phyloP scores from a whole-genome alignment of 768 basidiomycete species.

The Suillus fuscotomentosus region DNA sequence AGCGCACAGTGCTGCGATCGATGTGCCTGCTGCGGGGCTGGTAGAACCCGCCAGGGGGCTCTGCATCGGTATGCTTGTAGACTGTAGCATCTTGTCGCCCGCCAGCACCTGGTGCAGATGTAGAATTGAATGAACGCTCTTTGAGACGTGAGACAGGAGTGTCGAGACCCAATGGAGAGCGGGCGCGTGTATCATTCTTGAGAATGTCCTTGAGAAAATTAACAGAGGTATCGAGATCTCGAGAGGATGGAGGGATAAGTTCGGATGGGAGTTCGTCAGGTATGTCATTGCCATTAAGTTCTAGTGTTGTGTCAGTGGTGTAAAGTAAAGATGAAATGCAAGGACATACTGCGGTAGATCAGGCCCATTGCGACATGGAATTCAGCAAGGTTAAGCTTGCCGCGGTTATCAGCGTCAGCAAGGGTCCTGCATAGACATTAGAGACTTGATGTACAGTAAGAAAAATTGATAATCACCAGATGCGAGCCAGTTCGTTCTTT shows the following conservation, averaged over 20 bases:
- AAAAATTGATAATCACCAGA: constrained; percentile 66
- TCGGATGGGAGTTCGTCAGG: constrained; percentile 87
- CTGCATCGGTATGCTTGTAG: constrained; percentile 78
- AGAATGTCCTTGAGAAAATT: constrained; percentile 87
- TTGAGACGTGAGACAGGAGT: constrained; percentile 59
- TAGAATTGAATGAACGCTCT: constrained; percentile 67
- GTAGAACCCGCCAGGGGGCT: constrained; percentile 66
- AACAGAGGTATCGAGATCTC: constrained; percentile 87
- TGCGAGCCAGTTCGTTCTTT: constrained; percentile 86
- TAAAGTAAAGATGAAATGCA: not conserved
- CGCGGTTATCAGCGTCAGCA: constrained; percentile 90
- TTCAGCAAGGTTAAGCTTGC: constrained; percentile 92
- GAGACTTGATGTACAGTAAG: not conserved
- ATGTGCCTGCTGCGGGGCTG: constrained; percentile 81
- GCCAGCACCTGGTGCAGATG: constrained; percentile 51
- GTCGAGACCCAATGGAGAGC: constrained; percentile 55
- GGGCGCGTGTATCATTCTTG: constrained; percentile 79
- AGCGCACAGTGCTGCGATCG: constrained; percentile 79
- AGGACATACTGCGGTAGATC: constrained; percentile 86
- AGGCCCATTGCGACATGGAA: constrained; percentile 99
- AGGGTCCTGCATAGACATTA: constrained; percentile 61
- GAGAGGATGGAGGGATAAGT: constrained; percentile 87
- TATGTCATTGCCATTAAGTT: constrained; percentile 87
- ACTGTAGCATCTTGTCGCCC: constrained; percentile 85
- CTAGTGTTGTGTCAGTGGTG: constrained; percentile 37